A percentile compares a stretch with the other conserved stretches of the same genome.
These are phyloP conservation scores for Fusarium sp. DNA, from an alignment of 2,329 filamentous ascomycete genomes.

Conservation along the genomic window DNA sequence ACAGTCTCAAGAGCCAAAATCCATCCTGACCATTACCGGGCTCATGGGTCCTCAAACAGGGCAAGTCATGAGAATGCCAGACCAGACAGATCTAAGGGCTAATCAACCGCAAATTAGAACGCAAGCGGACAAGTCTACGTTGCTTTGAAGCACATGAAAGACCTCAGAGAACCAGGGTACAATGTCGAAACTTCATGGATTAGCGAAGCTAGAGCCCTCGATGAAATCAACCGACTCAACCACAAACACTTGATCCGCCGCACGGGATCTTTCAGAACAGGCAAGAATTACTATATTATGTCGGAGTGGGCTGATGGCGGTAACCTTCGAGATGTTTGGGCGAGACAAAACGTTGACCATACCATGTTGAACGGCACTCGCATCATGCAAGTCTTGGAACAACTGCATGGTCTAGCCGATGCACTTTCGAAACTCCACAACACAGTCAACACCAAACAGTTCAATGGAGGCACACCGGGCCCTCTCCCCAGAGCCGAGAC, in stretches of 20 bases:
- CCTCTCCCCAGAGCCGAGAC: not conserved
- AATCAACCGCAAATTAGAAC: not conserved
- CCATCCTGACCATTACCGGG: not conserved
- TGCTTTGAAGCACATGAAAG: slow-evolving; percentile 26
- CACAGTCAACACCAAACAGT: not conserved
- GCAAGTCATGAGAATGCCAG: not conserved
- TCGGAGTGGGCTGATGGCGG: slow-evolving; percentile 32
- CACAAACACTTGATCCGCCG: slow-evolving; percentile 21
- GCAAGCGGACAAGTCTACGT: not conserved
- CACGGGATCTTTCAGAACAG: slow-evolving; percentile 15
- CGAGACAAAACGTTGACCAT: not conserved
- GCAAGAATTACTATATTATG: slow-evolving; percentile 14
- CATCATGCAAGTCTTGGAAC: slow-evolving; percentile 16
- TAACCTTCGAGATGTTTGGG: slow-evolving; percentile 27
- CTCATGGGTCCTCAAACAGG: not conserved
- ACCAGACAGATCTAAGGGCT: not conserved
- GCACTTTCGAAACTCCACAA: slow-evolving; percentile 24
- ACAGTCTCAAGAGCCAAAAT: slow-evolving; percentile 11
- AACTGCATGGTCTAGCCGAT: slow-evolving; percentile 16
- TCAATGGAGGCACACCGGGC: not conserved
- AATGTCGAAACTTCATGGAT: not conserved
- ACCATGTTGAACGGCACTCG: not conserved
- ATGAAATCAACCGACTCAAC: slow-evolving; percentile 10
- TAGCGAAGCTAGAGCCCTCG: slow-evolving; percentile 13
- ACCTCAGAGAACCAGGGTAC: slow-evolving; percentile 1